Conservation (phyloP, 2,329 filamentous ascomycete genomes). For the Talaromyces sp. region DNA sequence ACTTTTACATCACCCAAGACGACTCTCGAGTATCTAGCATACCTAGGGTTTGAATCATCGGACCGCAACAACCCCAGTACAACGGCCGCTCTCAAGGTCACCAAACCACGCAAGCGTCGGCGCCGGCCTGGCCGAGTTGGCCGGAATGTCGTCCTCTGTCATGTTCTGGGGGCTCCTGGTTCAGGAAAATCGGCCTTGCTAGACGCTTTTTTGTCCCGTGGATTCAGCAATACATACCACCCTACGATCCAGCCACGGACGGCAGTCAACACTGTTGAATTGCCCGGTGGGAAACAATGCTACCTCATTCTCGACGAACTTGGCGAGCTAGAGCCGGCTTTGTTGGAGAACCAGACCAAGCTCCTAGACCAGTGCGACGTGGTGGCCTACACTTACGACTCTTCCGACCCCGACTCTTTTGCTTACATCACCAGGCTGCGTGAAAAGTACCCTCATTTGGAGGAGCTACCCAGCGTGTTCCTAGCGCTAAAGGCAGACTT, state of each 20-base stretch:
- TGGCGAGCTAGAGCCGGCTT: constrained; percentile 89
- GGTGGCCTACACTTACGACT: constrained; percentile 94
- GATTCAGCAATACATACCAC: constrained; percentile 77
- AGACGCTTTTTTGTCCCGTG: constrained; percentile 84
- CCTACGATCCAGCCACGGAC: constrained; percentile 93
- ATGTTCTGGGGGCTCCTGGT: constrained; percentile 77
- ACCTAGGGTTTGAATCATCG: constrained; percentile 84
- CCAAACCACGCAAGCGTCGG: constrained; percentile 82
- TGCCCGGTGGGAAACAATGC: constrained; percentile 93
- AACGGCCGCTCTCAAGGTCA: constrained; percentile 83
- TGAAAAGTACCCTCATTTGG: constrained; percentile 72
- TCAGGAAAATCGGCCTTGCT: constrained; percentile 90
- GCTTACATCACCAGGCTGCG: constrained; percentile 81
- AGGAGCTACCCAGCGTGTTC: constrained; percentile 87
- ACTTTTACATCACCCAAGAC: constrained; percentile 95
- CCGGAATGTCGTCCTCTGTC: constrained; percentile 90
- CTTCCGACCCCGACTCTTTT: constrained; percentile 93
- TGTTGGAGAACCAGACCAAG: constrained; percentile 86
- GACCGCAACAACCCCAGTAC: constrained; percentile 69
- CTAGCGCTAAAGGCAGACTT: constrained; percentile 91
- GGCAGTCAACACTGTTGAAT: constrained; percentile 92
- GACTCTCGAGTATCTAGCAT: constrained; percentile 91
- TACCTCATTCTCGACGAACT: constrained; percentile 95
- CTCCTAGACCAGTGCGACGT: constrained; percentile 83
- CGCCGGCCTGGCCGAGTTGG: constrained; percentile 80